Conservation (phyloP, 164 flowering plant species). For the Nymphaea colorata region DNA sequence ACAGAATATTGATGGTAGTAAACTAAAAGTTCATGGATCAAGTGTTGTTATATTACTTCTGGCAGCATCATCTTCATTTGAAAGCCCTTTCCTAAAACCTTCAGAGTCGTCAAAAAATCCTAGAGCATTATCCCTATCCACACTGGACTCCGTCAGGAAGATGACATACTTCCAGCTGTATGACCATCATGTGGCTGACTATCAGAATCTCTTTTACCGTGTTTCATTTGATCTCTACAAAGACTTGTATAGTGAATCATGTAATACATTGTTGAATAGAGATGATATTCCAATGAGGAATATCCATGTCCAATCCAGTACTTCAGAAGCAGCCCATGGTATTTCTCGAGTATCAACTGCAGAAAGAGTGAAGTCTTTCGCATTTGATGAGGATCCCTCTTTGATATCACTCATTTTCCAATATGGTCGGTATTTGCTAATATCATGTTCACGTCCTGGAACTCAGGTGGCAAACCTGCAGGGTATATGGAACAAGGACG, state of each 20-base stretch:
- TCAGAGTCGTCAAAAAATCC: conserved; percentile 66
- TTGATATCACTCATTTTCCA: conserved; percentile 85
- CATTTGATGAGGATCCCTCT: conserved; percentile 84
- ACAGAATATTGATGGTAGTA: conserved; percentile 38
- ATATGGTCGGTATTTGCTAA: conserved; percentile 85
- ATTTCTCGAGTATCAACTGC: conserved; percentile 32
- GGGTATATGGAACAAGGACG: conserved; percentile 90
- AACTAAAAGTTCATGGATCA: conserved; percentile 53
- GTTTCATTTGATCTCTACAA: conserved; percentile 71
- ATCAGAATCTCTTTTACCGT: conserved; percentile 77
- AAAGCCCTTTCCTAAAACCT: conserved; percentile 68
- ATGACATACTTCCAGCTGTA: conserved; percentile 60
- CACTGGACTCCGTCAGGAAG: conserved; percentile 22
- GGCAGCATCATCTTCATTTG: conserved; percentile 74
- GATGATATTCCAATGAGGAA: too few species aligned
- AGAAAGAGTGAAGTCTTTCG: conserved; percentile 70
- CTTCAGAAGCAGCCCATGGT: not conserved
- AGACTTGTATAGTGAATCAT: conserved; percentile 3
- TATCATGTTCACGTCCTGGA: conserved; percentile 88
- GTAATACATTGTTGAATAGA: too few species aligned
- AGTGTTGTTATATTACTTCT: conserved; percentile 63
- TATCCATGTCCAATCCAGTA: too few species aligned
- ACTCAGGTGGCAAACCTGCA: conserved; percentile 83
- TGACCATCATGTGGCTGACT: conserved; percentile 70
- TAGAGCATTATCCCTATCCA: conserved; percentile 23